Conservation (phyloP, 441 rosid genomes). For the Populus hybrid region DNA sequence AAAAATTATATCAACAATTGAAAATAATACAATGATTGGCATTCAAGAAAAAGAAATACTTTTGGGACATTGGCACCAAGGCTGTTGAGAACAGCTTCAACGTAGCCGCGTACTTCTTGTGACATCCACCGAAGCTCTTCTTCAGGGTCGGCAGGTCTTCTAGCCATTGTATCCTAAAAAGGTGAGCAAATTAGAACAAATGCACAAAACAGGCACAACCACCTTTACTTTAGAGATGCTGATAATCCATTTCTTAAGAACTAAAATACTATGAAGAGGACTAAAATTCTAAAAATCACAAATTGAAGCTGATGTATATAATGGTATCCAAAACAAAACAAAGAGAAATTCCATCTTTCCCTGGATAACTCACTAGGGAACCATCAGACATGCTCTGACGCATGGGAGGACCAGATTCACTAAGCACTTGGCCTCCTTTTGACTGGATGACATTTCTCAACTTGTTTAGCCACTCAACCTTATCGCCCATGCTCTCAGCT, state of each 20-base stretch:
- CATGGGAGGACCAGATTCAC: constrained; percentile 54
- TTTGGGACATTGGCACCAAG: constrained; percentile 99
- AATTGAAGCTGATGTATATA: neutral
- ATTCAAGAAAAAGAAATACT: constrained; percentile 40
- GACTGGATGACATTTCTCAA: constrained; percentile 64
- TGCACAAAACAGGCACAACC: neutral
- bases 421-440: constrained; percentile 63
- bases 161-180: constrained; percentile 83
- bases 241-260: neutral
- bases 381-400: constrained; percentile 98
- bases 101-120: too few species aligned
- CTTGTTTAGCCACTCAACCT: constrained; percentile 85
- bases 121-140: constrained; percentile 99
- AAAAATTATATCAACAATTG: neutral
- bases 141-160: constrained; percentile 96
- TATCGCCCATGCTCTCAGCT: constrained; percentile 87
- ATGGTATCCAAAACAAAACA: neutral
- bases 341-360: neutral
- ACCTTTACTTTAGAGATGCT: neutral
- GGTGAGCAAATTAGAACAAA: neutral
- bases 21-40: constrained; percentile 1
- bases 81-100: constrained; percentile 99
- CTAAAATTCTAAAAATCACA: neutral
- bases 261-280: neutral
- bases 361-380: constrained; percentile 76